Base-by-base conservation (phyloP, 202 grass and related monocot species). In the Carex arenaria region DNA sequence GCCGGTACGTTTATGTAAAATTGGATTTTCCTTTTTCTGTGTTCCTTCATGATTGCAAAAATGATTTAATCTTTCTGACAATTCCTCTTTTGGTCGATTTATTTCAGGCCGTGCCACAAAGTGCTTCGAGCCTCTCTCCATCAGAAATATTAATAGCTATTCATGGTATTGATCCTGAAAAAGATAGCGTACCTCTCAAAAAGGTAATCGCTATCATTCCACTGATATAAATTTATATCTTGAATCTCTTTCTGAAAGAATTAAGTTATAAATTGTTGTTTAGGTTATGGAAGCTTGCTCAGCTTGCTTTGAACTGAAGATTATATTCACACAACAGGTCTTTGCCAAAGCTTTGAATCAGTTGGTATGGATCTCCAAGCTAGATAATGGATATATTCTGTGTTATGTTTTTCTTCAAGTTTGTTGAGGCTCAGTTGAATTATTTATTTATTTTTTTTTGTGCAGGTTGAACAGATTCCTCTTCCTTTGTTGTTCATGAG, bases 401-500 rank as follows among this genome's bases (percentile, higher is more conserved):
- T 75, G 49, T 80, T 88, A 87, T 56, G 2, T 80, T 91, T 38
- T 81, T 63, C 9, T 80, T 55, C 12, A 65, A 65, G 34, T 34
- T 42, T 78, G 12, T 74, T 82, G 67, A 78, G 64, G 75, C 19
- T 52, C 53, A 76, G 40, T 64, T 82, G 42, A 65, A 84, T 78
- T 45, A 38, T 38, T 38, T n/a, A n/a, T 5, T 38, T 38, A 5
- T 84, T 73, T 73, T 79, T 61, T 86, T 64, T 69, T 69, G 80
- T 68, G 20, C 90, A 98, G 95, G 92, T 98, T 91, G 95, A 98
- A 74, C 95, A 98, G 67, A 98, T 95, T 80, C 95, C 95, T 82
- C 95, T 98, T 70, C 95, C 95, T 85, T 89, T 98, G 83, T 88
- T 98, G 57, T 98, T 98, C 79, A 98, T 98, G 95, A 85, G 95